Evolutionary conservation across 2,329 filamentous ascomycete genomes (phyloP).

Genomic region (Herpotrichia juniperi): DNA sequence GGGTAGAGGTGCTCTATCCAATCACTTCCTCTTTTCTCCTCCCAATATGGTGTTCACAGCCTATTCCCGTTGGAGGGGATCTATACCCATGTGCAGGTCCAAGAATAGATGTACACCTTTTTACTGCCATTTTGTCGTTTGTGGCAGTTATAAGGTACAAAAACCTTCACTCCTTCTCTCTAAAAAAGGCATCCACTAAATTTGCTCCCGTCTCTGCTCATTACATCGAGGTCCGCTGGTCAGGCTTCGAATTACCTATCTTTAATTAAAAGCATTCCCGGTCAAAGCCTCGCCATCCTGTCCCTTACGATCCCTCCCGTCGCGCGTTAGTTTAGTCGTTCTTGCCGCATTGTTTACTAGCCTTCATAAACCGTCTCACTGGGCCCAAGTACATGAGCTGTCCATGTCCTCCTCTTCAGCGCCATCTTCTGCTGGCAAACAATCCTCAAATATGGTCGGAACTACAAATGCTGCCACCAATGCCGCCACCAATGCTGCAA

Average conservation of each 20-base stretch:
- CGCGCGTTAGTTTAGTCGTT: constrained; percentile 49
- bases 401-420: constrained; percentile 57
- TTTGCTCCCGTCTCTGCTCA: constrained; percentile 51
- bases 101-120: constrained; percentile 57
- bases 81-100: constrained; percentile 39
- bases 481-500: constrained; percentile 57
- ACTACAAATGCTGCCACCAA: constrained; percentile 55
- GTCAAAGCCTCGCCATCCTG: constrained; percentile 48
- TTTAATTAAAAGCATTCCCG: constrained; percentile 50
- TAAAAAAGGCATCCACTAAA: constrained; percentile 52
- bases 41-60: constrained; percentile 34
- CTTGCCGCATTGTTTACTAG: constrained; percentile 50
- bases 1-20: constrained; percentile 31
- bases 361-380: constrained; percentile 47
- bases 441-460: constrained; percentile 57
- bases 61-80: constrained; percentile 34
- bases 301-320: constrained; percentile 50
- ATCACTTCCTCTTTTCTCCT: constrained; percentile 26
- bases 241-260: constrained; percentile 56
- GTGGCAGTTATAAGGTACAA: constrained; percentile 56
- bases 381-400: constrained; percentile 51
- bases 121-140: constrained; percentile 44
- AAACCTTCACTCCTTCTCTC: constrained; percentile 37
- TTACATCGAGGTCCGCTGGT: constrained; percentile 52
- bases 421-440: constrained; percentile 48